Conservation (phyloP, 225 moss, liverwort and hornwort species). For the Sphagnum tenellum region DNA sequence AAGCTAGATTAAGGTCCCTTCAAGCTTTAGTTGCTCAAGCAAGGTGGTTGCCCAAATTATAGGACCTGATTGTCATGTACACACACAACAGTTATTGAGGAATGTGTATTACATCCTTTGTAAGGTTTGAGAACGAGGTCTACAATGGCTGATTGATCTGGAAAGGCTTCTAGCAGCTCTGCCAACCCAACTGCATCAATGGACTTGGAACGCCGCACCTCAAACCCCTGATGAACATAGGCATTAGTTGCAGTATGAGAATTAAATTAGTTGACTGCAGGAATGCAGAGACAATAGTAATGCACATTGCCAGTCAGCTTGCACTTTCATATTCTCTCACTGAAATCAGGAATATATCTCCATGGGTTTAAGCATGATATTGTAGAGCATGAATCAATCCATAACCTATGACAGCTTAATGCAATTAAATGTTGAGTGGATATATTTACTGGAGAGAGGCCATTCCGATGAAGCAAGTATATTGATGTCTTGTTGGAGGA, state of each 20-base stretch:
- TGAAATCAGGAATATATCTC: too few species aligned
- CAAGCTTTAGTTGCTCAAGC: too few species aligned
- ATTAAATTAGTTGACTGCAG: background rate
- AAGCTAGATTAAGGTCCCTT: too few species aligned
- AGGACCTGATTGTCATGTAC: background rate
- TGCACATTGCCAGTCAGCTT: too few species aligned
- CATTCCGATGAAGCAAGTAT: conserved; percentile 39
- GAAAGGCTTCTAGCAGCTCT: conserved; percentile 39
- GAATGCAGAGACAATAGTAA: background rate
- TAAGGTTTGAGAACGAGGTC: conserved; percentile 18
- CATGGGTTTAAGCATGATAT: too few species aligned
- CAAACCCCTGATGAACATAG: conserved; percentile 28
- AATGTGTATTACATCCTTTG: conserved; percentile 24
- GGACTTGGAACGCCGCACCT: conserved; percentile 20
- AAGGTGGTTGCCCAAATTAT: background rate
- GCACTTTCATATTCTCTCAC: too few species aligned
- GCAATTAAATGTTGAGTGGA: too few species aligned
- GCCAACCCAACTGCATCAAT: conserved; percentile 18
- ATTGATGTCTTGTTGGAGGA: conserved; percentile 29
- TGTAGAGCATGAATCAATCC: too few species aligned
- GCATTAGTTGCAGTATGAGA: conserved; percentile 2
- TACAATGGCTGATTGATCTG: conserved; percentile 20
- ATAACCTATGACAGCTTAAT: too few species aligned
- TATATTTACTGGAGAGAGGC: conserved; percentile 19
- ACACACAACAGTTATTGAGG: background rate